A percentile compares a stretch with the other conserved stretches of the same genome.
phyloP scores from a whole-genome alignment of 495 filamentous ascomycete genomes.

The Cercophora samala region DNA sequence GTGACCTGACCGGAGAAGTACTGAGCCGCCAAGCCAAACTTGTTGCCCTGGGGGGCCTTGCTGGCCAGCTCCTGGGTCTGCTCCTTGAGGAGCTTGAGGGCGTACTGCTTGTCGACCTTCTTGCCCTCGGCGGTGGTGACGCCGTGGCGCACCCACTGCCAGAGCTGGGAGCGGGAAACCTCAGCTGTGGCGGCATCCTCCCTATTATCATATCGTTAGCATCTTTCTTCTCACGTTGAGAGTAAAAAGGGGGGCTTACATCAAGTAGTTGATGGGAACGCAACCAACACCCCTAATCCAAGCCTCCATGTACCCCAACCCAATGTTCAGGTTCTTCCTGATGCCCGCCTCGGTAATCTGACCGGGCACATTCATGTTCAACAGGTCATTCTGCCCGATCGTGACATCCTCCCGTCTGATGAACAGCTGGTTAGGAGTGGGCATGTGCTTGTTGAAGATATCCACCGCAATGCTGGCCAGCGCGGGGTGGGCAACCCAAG shows the following conservation, averaged over 20 bases:
- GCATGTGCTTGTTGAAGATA: slow-evolving; percentile 99
- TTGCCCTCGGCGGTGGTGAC: slow-evolving; percentile 85
- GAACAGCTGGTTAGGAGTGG: slow-evolving; percentile 95
- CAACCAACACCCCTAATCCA: slow-evolving; percentile 95
- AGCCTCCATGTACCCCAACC: slow-evolving; percentile 96
- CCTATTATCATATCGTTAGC: slow-evolving; percentile 35
- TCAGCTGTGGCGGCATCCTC: slow-evolving; percentile 98
- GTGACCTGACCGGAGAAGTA: slow-evolving; percentile 94
- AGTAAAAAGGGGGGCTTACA: slow-evolving; percentile 52
- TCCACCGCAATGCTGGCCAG: slow-evolving; percentile 85
- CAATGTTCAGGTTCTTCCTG: slow-evolving; percentile 96
- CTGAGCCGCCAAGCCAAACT: slow-evolving; percentile 82
- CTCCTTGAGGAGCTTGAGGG: slow-evolving; percentile 82
- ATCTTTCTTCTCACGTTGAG: not conserved
- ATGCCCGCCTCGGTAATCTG: slow-evolving; percentile 93
- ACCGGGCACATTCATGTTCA: slow-evolving; percentile 98
- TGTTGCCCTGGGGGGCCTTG: slow-evolving; percentile 84
- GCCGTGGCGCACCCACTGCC: slow-evolving; percentile 93
- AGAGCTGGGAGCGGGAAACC: slow-evolving; percentile 86
- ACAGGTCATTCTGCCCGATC: slow-evolving; percentile 81
- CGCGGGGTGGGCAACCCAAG: slow-evolving; percentile 96
- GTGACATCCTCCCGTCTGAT: slow-evolving; percentile 84
- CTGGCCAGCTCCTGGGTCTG: slow-evolving; percentile 70
- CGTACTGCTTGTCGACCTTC: slow-evolving; percentile 87
- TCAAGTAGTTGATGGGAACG: slow-evolving; percentile 98